Evolutionary conservation across 2,329 filamentous ascomycete species (phyloP).

Genomic region (Fusarium veterinarium): DNA sequence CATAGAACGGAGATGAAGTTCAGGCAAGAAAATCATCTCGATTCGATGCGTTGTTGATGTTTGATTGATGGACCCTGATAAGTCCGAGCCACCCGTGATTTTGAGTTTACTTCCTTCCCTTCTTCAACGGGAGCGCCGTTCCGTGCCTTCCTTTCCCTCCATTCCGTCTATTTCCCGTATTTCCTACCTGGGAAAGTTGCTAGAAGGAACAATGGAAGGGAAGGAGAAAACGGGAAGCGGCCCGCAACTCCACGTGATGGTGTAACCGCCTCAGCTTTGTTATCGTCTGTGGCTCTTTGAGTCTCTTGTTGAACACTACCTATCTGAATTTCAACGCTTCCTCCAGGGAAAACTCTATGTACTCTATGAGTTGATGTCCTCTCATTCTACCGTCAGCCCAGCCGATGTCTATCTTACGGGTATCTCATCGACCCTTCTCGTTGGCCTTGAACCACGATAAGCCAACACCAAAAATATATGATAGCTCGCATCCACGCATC

Average conservation of each 20-base stretch:
- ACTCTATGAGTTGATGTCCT: slow-evolving; percentile 8
- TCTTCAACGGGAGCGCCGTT: slow-evolving; percentile 21
- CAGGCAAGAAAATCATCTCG: slow-evolving; percentile 11
- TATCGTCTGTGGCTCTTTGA: neutral
- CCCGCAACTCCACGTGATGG: slow-evolving; percentile 36
- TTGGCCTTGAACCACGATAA: neutral
- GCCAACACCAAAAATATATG: slow-evolving; percentile 9
- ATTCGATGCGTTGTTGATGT: slow-evolving; percentile 21
- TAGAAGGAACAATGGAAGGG: slow-evolving; percentile 25
- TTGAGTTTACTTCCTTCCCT: slow-evolving; percentile 30
- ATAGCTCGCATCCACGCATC: slow-evolving; percentile 27
- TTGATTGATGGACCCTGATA: slow-evolving; percentile 21
- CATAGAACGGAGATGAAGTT: slow-evolving; percentile 7
- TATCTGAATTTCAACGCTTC: neutral
- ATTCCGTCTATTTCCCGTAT: slow-evolving; percentile 6
- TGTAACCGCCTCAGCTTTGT: slow-evolving; percentile 4
- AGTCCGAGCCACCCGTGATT: slow-evolving; percentile 24
- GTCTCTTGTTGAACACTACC: neutral
- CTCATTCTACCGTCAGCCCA: neutral
- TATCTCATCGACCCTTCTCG: neutral
- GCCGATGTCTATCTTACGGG: neutral
- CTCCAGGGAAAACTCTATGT: neutral
- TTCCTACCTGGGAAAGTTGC: slow-evolving; percentile 16
- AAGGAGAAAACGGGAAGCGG: slow-evolving; percentile 14
- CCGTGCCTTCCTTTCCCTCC: slow-evolving; percentile 10